Evolutionary conservation across 345 rosid genomes (phyloP), one percentile per base, ranked within the genome.

Genomic region (Dovyalis caffra): DNA sequence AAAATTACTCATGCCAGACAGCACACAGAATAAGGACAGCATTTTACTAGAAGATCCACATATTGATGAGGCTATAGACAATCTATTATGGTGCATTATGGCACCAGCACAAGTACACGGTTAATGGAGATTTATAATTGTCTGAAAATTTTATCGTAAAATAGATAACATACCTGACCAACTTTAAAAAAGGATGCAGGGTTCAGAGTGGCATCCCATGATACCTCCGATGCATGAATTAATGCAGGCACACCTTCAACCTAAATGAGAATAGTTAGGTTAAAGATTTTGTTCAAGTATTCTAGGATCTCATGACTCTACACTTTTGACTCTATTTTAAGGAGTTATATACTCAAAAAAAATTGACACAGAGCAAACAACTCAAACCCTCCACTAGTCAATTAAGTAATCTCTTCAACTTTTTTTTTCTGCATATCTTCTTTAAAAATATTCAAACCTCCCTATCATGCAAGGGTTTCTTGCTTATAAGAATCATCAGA

Each of bases 141-240:
- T 9, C 71, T 61, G 65, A 25, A 16, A 66, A 71, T 74, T 62
- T 51, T 37, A 66, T 25, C 60, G 75, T 16, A 61, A 31, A 66
- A 31, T 25, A 57, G 77, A 69, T 21, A 47, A 65, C 68, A 68
- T 88, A 91, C 99, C 99, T 95, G 97, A 72, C 94, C 99, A 74
- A 91, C 80, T 86, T 90, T 88, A 77, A 90, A 90, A 87, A 78
- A 85, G 62, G 96, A 87, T 65, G 87, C 86, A 79, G 94, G 96
- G 82, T 93, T 96, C 85, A 93, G 87, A 25, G 98, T 90, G 70
- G 96, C 92, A 91, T 91, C 94, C 99, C 98, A 95, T 70, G 98
- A 95, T 65, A 95, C 93, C 80, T 95, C 98, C 4, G 92, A 81
- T 65, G 93, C 95, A 87, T 93, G 98, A 87, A 95, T 89, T 74